Base-by-base conservation (phyloP, 768 basidiomycete species). In the Lepiota venenata region DNA sequence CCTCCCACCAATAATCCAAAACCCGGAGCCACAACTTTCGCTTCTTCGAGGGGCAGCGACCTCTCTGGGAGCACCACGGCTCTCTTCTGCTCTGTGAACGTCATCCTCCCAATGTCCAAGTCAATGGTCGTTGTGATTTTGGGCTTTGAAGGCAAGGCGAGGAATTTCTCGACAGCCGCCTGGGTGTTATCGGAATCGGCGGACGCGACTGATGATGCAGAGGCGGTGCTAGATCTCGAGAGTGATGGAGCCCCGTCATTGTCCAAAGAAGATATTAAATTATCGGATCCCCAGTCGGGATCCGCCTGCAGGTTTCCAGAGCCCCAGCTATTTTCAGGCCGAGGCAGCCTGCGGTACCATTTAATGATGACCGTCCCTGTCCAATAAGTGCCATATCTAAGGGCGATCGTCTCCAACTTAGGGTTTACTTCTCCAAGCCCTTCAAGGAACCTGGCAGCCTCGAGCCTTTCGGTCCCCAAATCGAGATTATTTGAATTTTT, bases 81-180 rank as follows among this genome's bases (percentile, higher is more conserved):
- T 11, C 50, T 27, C 21, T 18, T 27, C 41, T 67, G 65, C 56
- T 69, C 68, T 35, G 63, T 67, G 32, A 71, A 67, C 25, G 56
- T 58, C 15, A 69, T 50, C 22, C 56, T 66, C 5, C 70, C 70
- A 35, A 67, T 56, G 1, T 58, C 57, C 25, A 61, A 62, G 36
- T 64, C 60, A 11, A 64, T 58, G 20, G 58, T 61, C 3, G 63
- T 63, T 1, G 63, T 61, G 16, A 62, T 58, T 0, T 60, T 63
- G 0, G 65, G 50, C 15, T 35, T 42, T n/a, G 50, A 51, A 44
- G 50, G 50, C 27, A 66, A 3, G 59, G 55, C 11, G 61, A 58
- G 46, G 56, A 62, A 41, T 63, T 61, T 32, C 58, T 62, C 50
- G 60, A 63, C 4, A 59, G 63, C 18, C 56, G 59, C 39, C 60